Evolutionary conservation across 306 rosid species (phyloP), one percentile per base, ranked within the genome.

Genomic region (Betula pendula): DNA sequence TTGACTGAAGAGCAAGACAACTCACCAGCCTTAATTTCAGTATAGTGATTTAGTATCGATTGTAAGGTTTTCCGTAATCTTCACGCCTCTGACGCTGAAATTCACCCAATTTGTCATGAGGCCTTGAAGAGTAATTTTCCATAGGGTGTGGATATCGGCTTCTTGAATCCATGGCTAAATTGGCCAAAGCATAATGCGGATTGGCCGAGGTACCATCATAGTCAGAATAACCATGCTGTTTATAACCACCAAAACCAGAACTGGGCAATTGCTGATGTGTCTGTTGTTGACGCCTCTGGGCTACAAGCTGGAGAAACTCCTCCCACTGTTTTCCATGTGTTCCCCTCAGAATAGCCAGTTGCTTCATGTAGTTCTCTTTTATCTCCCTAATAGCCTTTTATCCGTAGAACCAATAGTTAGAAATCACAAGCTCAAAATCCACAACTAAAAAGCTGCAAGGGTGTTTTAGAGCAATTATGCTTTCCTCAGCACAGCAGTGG

Each of bases 271-370:
- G 97, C 80, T 87, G 97, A 72, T 81, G 83, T 72, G 90, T 74
- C 84, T 89, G 96, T 80, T 84, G 97, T 84, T 91, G 96, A 66
- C 76, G 89, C 84, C 90, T 92, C 84, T 87, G 96, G 50, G 85
- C 80, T 79, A 91, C 97, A 89, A 88, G 79, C 85, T 86, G 88
- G 79, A 91, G 92, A 87, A 96, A 92, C 44, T 91, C 92, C 19
- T 91, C 97, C 98, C 98, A 92, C 73, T 88, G 93, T 81, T 89
- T 91, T 51, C 96, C 73, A 72, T 91, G 99, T 29, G 82, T 76
- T 6, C 76, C 85, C 84, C 92, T 92, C 91, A 92, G 51, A 80
- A 74, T 60, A 73, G 92, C 88, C 83, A 92, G 76, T 85, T 91
- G 90, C 88, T 81, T 89, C 90, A 86, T 79, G 93, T 92, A 82